Conservation (phyloP, 2,329 filamentous ascomycete species). For the Aspergillus fijiensis region DNA sequence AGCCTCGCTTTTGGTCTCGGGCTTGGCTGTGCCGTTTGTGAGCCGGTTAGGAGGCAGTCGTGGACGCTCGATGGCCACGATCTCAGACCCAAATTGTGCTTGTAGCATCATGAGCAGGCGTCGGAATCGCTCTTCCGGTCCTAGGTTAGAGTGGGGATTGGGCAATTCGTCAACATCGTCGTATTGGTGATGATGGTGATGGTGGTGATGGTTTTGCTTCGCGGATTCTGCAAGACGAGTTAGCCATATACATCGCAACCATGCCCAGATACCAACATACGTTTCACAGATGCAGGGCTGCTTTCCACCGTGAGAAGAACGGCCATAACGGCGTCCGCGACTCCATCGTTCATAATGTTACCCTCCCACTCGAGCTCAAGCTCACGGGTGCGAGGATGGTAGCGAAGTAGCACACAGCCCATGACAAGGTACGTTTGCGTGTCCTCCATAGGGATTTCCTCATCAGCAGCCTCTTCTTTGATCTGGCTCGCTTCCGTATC, state of each 20-base stretch:
- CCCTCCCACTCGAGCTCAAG: conserved; percentile 96
- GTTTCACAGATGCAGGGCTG: conserved; percentile 90
- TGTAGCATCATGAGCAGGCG: conserved; percentile 95
- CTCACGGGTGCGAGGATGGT: conserved; percentile 68
- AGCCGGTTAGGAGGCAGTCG: conserved; percentile 38
- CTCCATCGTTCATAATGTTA: conserved; percentile 95
- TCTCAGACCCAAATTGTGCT: conserved; percentile 88
- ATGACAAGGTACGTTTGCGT: conserved; percentile 66
- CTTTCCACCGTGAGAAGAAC: conserved; percentile 90
- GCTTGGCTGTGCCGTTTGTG: conserved; percentile 19
- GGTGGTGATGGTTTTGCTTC: conserved; percentile 55
- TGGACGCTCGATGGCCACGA: conserved; percentile 71
- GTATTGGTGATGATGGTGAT: conserved; percentile 52
- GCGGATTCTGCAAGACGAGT: conserved; percentile 51
- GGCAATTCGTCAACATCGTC: conserved; percentile 47
- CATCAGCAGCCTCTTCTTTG: conserved; percentile 45
- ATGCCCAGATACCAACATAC: conserved; percentile 45
- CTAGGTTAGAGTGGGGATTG: conserved; percentile 73
- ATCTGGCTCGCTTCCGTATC: conserved; percentile 38
- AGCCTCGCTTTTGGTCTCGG: conserved; percentile 12
- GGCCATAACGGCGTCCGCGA: conserved; percentile 95
- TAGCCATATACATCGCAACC: not conserved
- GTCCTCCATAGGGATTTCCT: conserved; percentile 43
- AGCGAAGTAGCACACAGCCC: conserved; percentile 84
- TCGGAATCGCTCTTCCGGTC: conserved; percentile 73